Base-by-base conservation (phyloP, 805 yeast genomes). In the Millerozyma miso region DNA sequence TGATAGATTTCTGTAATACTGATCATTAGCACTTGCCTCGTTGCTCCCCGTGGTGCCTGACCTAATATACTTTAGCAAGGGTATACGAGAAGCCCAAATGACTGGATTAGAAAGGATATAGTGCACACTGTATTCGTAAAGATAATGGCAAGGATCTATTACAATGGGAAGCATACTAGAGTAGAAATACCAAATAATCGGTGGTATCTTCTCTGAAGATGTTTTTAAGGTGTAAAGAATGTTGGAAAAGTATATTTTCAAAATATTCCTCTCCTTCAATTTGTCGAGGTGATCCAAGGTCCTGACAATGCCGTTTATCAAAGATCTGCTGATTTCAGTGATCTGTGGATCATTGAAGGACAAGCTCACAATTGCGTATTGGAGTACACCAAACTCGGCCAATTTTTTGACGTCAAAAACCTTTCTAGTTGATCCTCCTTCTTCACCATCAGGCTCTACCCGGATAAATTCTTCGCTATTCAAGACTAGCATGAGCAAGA, bases 121-220 rank as follows among this genome's bases (percentile, higher is more conserved):
- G 45, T 83, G 75, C 52, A 73, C 79, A 0, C 80, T 78, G 50
- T 79, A 79, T 48, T 89, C 96, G 59, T 83, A 86, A 16, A 91
- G 59, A 51, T 73, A 74, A 48, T 87, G 91, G 0, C 81, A 79
- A 0, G 97, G 96, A 47, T 82, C 79, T 4, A 71, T 59, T 44
- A 87, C 58, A 1, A 87, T 67, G 2, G 79, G 76, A 3, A 80
- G 63, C 32, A 88, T 57, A 40, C 76, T 73, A 0, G 88, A 75
- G 33, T 82, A 60, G 42, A 79, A 56, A 14, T 70, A 63, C 62
- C 84, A 76, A n/a, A 81, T 65, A 14, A 83, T 48, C 3, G 81
- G 73, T 0, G 80, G 53, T 4, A 75, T 38, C 1, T 36, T 46
- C 1, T 53, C 56, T 7, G 42, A 35, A 14, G 37, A 12, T 7